These are phyloP conservation scores for Penstemon barbatus DNA, from an alignment of 257 asterid genomes.

Conservation along the genomic window DNA sequence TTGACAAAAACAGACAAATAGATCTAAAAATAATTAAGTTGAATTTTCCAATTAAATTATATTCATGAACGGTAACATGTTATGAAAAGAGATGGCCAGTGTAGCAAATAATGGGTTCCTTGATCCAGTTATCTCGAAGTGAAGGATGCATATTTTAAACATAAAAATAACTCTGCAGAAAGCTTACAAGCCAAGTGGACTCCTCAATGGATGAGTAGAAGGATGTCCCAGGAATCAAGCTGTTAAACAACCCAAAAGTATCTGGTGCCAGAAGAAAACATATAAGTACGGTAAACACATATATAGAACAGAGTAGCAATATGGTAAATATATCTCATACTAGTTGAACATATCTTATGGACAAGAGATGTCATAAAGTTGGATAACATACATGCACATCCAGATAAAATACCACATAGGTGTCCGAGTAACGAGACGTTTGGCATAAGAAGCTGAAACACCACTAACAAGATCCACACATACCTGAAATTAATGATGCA, in stretches of 20 bases:
- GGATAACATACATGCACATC: constrained; percentile 70
- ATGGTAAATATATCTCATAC: background rate
- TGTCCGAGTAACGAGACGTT: constrained; percentile 86
- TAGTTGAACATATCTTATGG: background rate
- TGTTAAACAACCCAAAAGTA: constrained; percentile 47
- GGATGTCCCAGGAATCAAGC: constrained; percentile 54
- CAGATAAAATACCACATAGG: constrained; percentile 80
- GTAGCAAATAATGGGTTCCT: background rate
- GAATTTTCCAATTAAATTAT: background rate
- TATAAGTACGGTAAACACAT: constrained; percentile 18
- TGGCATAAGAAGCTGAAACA: constrained; percentile 86
- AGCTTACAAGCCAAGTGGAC: constrained; percentile 55
- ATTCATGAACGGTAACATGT: background rate
- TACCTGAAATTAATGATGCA: constrained; percentile 43
- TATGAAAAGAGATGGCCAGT: background rate
- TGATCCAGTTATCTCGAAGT: background rate
- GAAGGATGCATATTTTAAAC: background rate
- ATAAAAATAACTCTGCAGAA: constrained; percentile 5
- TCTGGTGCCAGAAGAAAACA: constrained; percentile 37
- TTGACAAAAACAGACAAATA: background rate
- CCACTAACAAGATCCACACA: constrained; percentile 81
- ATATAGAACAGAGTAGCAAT: background rate
- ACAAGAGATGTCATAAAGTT: constrained; percentile 4
- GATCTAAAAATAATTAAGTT: background rate
- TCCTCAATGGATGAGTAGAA: constrained; percentile 59